These are phyloP conservation scores for Mortierella sp. DNA, from an alignment of 371 early-diverging fungal genomes.

Conservation along the genomic window DNA sequence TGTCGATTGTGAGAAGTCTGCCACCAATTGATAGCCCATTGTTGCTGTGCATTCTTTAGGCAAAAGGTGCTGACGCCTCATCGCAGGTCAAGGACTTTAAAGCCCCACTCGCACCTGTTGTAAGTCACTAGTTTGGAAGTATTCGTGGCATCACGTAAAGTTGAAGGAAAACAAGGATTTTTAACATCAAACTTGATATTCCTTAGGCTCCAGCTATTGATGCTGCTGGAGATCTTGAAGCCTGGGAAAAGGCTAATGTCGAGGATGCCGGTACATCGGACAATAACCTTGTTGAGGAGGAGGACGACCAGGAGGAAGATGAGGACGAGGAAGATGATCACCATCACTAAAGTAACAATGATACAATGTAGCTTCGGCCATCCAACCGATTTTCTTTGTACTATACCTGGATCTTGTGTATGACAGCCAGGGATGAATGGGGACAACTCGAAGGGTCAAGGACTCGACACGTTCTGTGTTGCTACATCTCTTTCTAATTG, in stretches of 20 bases:
- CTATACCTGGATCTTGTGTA: too few species aligned
- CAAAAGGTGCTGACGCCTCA: conserved; percentile 29
- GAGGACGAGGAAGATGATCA: conserved; percentile 15
- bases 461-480: too few species aligned
- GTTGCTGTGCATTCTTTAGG: conserved; percentile 8
- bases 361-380: too few species aligned
- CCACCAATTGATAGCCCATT: conserved; percentile 23
- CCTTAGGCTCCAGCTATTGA: conserved; percentile 27
- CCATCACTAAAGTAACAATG: conserved; percentile 22
- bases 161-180: neutral
- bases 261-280: conserved; percentile 23
- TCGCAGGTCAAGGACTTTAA: conserved; percentile 48
- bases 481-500: too few species aligned
- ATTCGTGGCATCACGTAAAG: neutral
- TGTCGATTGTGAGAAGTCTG: too few species aligned
- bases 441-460: too few species aligned
- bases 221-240: conserved; percentile 34
- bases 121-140: conserved; percentile 9
- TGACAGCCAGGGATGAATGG: too few species aligned
- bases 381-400: too few species aligned
- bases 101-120: conserved; percentile 36
- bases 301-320: conserved; percentile 40
- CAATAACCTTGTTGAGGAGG: conserved; percentile 10
- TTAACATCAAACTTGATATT: neutral
- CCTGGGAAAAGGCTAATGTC: conserved; percentile 44